A percentile compares a stretch with the other conserved stretches of the same genome.
Conservation (phyloP, 2,329 filamentous ascomycete genomes). For the Aspergillus sp. region DNA sequence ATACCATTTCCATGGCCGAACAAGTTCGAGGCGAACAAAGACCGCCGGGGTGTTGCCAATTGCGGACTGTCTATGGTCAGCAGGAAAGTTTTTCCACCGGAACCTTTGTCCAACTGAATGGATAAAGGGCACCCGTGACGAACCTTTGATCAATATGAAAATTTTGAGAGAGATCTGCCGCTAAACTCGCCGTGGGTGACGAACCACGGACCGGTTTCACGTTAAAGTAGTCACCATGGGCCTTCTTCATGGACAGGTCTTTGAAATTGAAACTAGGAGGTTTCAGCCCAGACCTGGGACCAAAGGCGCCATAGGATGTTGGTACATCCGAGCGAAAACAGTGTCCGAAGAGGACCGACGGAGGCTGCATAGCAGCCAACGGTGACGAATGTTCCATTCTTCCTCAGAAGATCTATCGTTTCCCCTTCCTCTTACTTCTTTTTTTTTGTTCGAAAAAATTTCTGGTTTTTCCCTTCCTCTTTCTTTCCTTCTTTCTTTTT, state of each 20-base stretch:
- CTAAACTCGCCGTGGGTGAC: slow-evolving; percentile 86
- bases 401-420: slow-evolving; percentile 14
- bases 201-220: slow-evolving; percentile 76
- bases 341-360: slow-evolving; percentile 59
- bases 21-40: slow-evolving; percentile 75
- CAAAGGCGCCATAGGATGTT: slow-evolving; percentile 53
- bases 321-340: slow-evolving; percentile 62
- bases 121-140: slow-evolving; percentile 30
- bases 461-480: not conserved
- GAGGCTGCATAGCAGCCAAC: slow-evolving; percentile 85
- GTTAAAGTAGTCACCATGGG: slow-evolving; percentile 74
- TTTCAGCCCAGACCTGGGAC: slow-evolving; percentile 56
- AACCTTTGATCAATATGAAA: slow-evolving; percentile 96
- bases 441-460: not conserved
- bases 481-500: not conserved
- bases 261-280: slow-evolving; percentile 73
- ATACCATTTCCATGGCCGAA: slow-evolving; percentile 63
- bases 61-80: slow-evolving; percentile 66
- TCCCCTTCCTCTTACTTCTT: not conserved
- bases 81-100: slow-evolving; percentile 17
- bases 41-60: slow-evolving; percentile 77
- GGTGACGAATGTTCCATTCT: slow-evolving; percentile 91
- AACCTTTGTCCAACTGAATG: not conserved
- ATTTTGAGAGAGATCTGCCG: slow-evolving; percentile 93
- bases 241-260: slow-evolving; percentile 68